These are phyloP conservation scores for Anthracocystis walkeri DNA, from an alignment of 1,284 basidiomycete species.

Conservation along the genomic window DNA sequence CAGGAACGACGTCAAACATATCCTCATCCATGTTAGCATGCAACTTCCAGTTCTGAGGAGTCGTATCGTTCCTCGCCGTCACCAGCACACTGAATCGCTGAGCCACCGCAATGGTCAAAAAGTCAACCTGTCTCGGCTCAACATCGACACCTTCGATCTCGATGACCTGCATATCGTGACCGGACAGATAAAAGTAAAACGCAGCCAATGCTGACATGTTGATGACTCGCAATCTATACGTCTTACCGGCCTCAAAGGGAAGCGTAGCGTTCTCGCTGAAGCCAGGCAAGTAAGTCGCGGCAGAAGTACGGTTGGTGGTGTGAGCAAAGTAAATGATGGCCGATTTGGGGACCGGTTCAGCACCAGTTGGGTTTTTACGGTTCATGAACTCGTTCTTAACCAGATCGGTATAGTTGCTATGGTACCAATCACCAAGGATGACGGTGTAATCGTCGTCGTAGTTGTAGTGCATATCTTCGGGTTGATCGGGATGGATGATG, in stretches of 20 bases:
- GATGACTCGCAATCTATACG: slow-evolving; percentile 75
- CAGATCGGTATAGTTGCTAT: slow-evolving; percentile 57
- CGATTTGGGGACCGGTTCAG: slow-evolving; percentile 72
- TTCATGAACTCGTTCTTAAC: slow-evolving; percentile 76
- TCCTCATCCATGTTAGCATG: slow-evolving; percentile 85
- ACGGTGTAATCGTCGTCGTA: slow-evolving; percentile 95
- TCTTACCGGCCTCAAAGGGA: slow-evolving; percentile 71
- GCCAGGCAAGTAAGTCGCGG: slow-evolving; percentile 55
- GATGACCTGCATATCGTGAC: slow-evolving; percentile 54
- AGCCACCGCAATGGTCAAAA: slow-evolving; percentile 48
- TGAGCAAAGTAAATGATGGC: slow-evolving; percentile 83
- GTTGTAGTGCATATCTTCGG: slow-evolving; percentile 70
- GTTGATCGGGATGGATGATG: slow-evolving; percentile 66
- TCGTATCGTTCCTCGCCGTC: slow-evolving; percentile 80
- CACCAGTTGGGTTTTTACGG: slow-evolving; percentile 71
- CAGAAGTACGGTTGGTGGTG: slow-evolving; percentile 72
- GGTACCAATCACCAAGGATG: slow-evolving; percentile 81
- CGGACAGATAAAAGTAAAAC: slow-evolving; percentile 54
- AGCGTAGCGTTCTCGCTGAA: slow-evolving; percentile 85
- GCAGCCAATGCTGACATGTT: slow-evolving; percentile 71
- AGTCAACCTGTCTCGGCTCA: slow-evolving; percentile 34
- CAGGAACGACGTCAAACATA: slow-evolving; percentile 70
- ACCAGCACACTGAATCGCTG: slow-evolving; percentile 62
- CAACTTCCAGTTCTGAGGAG: slow-evolving; percentile 81
- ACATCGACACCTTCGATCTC: slow-evolving; percentile 62